Evolutionary conservation across 306 rosid species (phyloP).

Genomic region (Fagus sylvatica): DNA sequence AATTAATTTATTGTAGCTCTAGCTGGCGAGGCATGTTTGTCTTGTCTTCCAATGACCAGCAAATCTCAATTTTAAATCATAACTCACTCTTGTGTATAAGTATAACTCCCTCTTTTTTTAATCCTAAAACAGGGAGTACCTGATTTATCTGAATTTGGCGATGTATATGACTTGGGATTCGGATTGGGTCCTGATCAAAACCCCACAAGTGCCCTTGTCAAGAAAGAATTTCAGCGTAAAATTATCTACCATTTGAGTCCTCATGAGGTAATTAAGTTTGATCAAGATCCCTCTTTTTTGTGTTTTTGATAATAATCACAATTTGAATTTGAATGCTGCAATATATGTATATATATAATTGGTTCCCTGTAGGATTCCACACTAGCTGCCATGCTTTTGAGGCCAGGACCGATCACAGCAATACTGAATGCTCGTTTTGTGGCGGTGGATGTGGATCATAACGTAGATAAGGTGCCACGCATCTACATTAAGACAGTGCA

Average conservation of each 20-base stretch:
- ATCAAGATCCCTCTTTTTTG: too few species aligned
- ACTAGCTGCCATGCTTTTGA: constrained; percentile 79
- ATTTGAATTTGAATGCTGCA: too few species aligned
- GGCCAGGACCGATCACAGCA: constrained; percentile 77
- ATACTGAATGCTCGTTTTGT: constrained; percentile 48
- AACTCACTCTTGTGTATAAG: too few species aligned
- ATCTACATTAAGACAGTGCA: constrained; percentile 69
- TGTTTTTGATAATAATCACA: not conserved
- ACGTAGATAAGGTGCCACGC: constrained; percentile 57
- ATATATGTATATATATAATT: too few species aligned
- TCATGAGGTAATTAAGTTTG: constrained; percentile 54
- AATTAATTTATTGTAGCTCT: constrained; percentile 31
- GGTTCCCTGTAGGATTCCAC: constrained; percentile 65
- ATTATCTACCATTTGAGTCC: constrained; percentile 67
- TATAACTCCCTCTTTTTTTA: not conserved
- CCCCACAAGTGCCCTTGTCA: constrained; percentile 77
- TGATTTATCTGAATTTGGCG: constrained; percentile 77
- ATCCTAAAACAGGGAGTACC: constrained; percentile 65
- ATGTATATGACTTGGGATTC: constrained; percentile 64
- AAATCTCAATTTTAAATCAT: not conserved
- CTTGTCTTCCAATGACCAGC: constrained; percentile 30
- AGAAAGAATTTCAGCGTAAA: constrained; percentile 77
- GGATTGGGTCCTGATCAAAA: constrained; percentile 74
- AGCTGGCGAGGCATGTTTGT: constrained; percentile 15
- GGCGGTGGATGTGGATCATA: constrained; percentile 20